Base-by-base conservation (phyloP, 257 asterid genomes). In the Petrea volubilis region DNA sequence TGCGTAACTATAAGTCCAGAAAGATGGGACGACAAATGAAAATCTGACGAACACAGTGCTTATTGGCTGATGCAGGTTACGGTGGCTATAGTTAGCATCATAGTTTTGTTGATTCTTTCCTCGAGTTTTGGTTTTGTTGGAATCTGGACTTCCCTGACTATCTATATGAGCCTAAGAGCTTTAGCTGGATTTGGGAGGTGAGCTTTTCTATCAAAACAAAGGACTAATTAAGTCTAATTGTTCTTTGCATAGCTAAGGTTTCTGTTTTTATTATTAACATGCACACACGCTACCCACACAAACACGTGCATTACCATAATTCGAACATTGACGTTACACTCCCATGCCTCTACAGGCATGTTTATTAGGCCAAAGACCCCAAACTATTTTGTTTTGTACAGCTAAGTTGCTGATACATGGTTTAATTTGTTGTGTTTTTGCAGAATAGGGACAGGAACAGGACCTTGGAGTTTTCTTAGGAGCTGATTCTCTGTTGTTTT, bases 401-500 rank as follows among this genome's bases (percentile, higher is more conserved):
- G 23, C 2, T 38, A 38, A 14, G 1, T 33, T 33, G 6, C 49
- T 38, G 56, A 36, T 41, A 0, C 8, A 34, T 18, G 33, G 47
- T 66, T 27, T 25, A 6, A 13, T 71, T 14, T 36, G 6, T 55
- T n/a, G n/a, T n/a, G n/a, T 36, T 33, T 31, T 62, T 78, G 71
- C 92, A 90, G 96, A 89, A 79, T 90, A 57, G 97, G 96, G 69
- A 90, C 93, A 2, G 83, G 85, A 64, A 81, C 93, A 5, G 91
- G 97, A 38, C 96, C 96, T 8, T 90, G 97, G 97, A 67, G 38
- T 57, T 85, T 86, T 74, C 85, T 88, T 18, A 73, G 80, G 79
- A 71, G 72, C 64, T 83, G 79, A 90, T 75, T 55, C 57, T 75
- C 12, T 6, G 2, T 57, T 47, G 44, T 52, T 52, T 9, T 28